phyloP scores from a whole-genome alignment of 306 rosid species.

The Sesbania bispinosa region DNA sequence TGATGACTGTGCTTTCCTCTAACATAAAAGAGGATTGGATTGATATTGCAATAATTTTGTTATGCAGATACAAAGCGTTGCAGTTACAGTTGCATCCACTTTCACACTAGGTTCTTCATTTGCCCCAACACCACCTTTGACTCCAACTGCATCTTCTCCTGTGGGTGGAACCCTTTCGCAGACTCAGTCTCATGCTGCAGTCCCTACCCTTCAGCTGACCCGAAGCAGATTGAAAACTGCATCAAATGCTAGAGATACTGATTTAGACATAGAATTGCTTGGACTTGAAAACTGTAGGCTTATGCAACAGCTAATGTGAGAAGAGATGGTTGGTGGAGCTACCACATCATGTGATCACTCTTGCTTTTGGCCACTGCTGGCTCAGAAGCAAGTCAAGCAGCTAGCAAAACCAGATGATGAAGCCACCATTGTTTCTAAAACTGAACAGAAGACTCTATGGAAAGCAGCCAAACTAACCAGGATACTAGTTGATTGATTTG shows the following conservation, averaged over 20 bases:
- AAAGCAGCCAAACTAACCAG: too few species aligned
- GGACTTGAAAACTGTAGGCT: slow-evolving; percentile 46
- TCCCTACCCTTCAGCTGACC: slow-evolving; percentile 67
- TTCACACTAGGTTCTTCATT: slow-evolving; percentile 57
- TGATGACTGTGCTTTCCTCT: slow-evolving; percentile 38
- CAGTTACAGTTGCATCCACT: slow-evolving; percentile 30
- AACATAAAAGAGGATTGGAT: slow-evolving; percentile 36
- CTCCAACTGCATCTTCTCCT: slow-evolving; percentile 65
- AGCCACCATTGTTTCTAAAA: too few species aligned
- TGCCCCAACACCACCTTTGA: slow-evolving; percentile 59
- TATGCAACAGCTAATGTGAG: slow-evolving; percentile 55
- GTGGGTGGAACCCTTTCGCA: slow-evolving; percentile 66
- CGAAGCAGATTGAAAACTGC: slow-evolving; percentile 68
- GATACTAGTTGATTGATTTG: too few species aligned
- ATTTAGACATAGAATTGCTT: slow-evolving; percentile 46
- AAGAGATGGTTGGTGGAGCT: slow-evolving; percentile 53
- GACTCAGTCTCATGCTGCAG: slow-evolving; percentile 42
- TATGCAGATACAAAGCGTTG: background rate
- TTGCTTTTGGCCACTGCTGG: too few species aligned
- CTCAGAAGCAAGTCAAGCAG: too few species aligned
- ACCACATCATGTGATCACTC: too few species aligned
- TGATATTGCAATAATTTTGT: slow-evolving; percentile 14
- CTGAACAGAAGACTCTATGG: too few species aligned
- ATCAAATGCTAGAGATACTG: slow-evolving; percentile 53
- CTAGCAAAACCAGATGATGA: too few species aligned